Base-by-base conservation (phyloP, 2,329 filamentous ascomycete genomes). In the Fusarium dlaminii region DNA sequence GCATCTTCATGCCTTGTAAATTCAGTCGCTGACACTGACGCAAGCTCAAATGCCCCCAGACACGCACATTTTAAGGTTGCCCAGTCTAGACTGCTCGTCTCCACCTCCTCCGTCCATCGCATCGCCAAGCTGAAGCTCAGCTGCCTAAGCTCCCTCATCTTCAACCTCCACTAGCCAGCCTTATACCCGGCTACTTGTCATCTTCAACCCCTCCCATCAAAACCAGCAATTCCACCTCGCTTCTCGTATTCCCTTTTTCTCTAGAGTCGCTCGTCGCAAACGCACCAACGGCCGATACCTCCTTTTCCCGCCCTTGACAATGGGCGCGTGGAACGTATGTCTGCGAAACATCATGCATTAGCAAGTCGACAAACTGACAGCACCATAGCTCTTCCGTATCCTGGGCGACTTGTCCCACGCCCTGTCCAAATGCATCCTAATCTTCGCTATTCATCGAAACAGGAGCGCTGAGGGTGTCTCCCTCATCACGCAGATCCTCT, bases 401-500 rank as follows among this genome's bases (percentile, higher is more conserved):
- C 82, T 94, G 78, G 96, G 90, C 81, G 96, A 98, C 82, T 83
- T 96, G 78, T 94, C 93, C 79, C 96, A 98, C 81, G 90, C 94
- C 51, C 87, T 91, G 55, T 96, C 95, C 65, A 98, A 98, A 88
- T 90, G 92, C 82, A 96, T 98, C 80, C 88, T 98, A 77, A 94
- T 98, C 84, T 93, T 92, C 85, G 91, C 95, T 63, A 98, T 98
- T 79, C 94, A 98, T 84, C 90, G 90, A 75, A 98, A 98, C 81
- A 90, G 90, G 80, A 96, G 93, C 81, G 93, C 95, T 54, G 95
- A 98, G 87, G 94, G 95, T 68, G 93, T 98, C 70, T 98, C 95
- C 30, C 91, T 98, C 80, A 94, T 98, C 79, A 98, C 93, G 3
- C 96, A 98, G 83, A 88, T 91, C 63, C 90, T 98, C 74, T 98